phyloP scores from a whole-genome alignment of 352 stramenopile species.

The Aphanomyces stellatus region DNA sequence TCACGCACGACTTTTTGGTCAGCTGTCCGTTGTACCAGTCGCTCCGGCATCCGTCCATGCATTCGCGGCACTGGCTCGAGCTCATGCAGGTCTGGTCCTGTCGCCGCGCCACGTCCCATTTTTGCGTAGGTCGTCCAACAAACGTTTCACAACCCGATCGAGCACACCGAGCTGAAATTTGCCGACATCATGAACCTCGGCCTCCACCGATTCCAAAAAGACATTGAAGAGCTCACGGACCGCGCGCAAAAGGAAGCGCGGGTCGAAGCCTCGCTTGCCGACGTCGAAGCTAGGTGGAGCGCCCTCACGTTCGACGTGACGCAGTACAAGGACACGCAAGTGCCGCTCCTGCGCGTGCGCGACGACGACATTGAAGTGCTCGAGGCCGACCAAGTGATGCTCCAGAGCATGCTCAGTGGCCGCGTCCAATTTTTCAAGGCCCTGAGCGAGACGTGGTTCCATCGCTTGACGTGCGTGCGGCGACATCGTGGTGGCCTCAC shows the following conservation, averaged over 20 bases:
- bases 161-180: slow-evolving; percentile 54
- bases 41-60: slow-evolving; percentile 65
- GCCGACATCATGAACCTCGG: slow-evolving; percentile 74
- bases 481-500: too few relatives aligned
- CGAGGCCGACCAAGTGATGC: slow-evolving; percentile 90
- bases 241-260: slow-evolving; percentile 88
- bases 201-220: slow-evolving; percentile 63
- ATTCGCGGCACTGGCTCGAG: slow-evolving; percentile 61
- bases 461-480: slow-evolving; percentile 25
- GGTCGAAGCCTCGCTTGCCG: slow-evolving; percentile 73
- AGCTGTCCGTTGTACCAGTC: slow-evolving; percentile 75
- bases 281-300: slow-evolving; percentile 74
- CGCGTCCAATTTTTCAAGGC: slow-evolving; percentile 63
- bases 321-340: slow-evolving; percentile 78
- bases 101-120: too few relatives aligned
- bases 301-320: slow-evolving; percentile 68
- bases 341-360: slow-evolving; percentile 75
- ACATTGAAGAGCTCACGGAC: slow-evolving; percentile 89
- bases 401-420: slow-evolving; percentile 88
- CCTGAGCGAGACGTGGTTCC: slow-evolving; percentile 45
- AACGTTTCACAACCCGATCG: slow-evolving; percentile 12
- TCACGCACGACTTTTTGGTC: slow-evolving; percentile 67
- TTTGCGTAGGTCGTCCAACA: slow-evolving; percentile 36
- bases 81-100: slow-evolving; percentile 27
- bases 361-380: slow-evolving; percentile 94